A percentile compares a stretch with the other conserved stretches of the same genome.
phyloP scores from a whole-genome alignment of 441 rosid genomes.

The Arabidopsis lyrata region DNA sequence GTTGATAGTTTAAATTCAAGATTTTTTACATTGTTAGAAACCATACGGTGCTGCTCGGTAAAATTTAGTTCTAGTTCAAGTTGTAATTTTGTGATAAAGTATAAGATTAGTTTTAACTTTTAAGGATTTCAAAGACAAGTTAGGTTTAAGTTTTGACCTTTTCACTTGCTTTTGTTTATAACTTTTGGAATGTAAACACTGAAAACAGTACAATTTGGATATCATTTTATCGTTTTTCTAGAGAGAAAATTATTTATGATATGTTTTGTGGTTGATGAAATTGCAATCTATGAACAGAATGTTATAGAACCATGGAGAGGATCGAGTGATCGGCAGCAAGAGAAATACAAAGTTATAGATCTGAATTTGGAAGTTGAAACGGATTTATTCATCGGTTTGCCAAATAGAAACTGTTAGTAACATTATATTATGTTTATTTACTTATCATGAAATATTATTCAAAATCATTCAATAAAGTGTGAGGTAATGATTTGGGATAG shows the following conservation, averaged over 20 bases:
- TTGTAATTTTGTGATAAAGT: neutral
- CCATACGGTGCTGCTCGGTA: neutral
- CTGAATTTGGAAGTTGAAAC: slow-evolving; percentile 61
- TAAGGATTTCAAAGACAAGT: neutral
- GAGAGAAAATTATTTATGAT: neutral
- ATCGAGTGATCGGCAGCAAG: slow-evolving; percentile 33
- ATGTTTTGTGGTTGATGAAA: slow-evolving; percentile 19
- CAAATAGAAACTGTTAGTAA: slow-evolving; percentile 32
- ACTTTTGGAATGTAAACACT: neutral
- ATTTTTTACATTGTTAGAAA: neutral
- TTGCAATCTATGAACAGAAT: slow-evolving; percentile 33
- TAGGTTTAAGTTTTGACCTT: neutral
- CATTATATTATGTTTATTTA: slow-evolving; percentile 8
- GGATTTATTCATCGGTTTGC: slow-evolving; percentile 62
- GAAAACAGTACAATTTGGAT: neutral
- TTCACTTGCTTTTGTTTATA: neutral
- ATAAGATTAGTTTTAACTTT: neutral
- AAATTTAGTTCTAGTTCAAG: neutral
- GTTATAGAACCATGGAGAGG: slow-evolving; percentile 33
- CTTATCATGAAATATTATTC: neutral
- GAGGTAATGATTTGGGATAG: slow-evolving; percentile 13
- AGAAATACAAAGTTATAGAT: slow-evolving; percentile 32
- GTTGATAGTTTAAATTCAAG: neutral
- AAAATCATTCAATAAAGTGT: slow-evolving; percentile 16
- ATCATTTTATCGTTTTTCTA: neutral